phyloP scores from a whole-genome alignment of 2,329 filamentous ascomycete species.

The Fusarium torulosum region DNA sequence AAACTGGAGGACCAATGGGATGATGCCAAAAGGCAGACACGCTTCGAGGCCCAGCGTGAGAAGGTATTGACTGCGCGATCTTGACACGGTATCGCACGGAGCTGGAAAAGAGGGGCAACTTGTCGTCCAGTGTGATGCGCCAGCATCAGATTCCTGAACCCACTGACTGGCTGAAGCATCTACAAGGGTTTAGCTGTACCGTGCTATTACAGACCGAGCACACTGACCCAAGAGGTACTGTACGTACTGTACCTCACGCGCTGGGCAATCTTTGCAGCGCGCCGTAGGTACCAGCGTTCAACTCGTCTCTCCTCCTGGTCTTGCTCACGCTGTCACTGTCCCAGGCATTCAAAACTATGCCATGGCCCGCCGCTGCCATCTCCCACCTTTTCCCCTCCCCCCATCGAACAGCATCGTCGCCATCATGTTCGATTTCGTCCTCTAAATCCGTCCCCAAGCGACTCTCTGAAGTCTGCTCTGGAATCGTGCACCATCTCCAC shows the following conservation, averaged over 20 bases:
- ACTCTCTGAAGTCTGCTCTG: conserved; percentile 68
- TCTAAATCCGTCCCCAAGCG: conserved; percentile 64
- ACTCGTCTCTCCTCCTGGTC: conserved; percentile 38
- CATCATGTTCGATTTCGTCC: conserved; percentile 66
- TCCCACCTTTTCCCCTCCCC: conserved; percentile 56
- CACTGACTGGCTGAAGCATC: conserved; percentile 28
- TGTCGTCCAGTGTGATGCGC: conserved; percentile 23
- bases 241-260: conserved; percentile 38
- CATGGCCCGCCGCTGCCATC: conserved; percentile 50
- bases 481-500: conserved; percentile 54
- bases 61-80: conserved; percentile 35
- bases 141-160: background rate
- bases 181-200: conserved; percentile 32
- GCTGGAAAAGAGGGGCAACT: conserved; percentile 27
- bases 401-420: conserved; percentile 64
- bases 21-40: conserved; percentile 46
- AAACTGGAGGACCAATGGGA: conserved; percentile 36
- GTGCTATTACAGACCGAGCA: background rate
- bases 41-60: conserved; percentile 36
- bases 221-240: conserved; percentile 26
- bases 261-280: conserved; percentile 27
- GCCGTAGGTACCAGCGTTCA: conserved; percentile 37
- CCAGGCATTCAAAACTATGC: conserved; percentile 54
- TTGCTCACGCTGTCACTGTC: conserved; percentile 42
- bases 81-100: conserved; percentile 35